Percentiles rank a stretch among this genome's conserved stretches.
These are phyloP conservation scores for Entomortierella beljakovae DNA, from an alignment of 192 early-diverging fungal species.

Conservation along the genomic window DNA sequence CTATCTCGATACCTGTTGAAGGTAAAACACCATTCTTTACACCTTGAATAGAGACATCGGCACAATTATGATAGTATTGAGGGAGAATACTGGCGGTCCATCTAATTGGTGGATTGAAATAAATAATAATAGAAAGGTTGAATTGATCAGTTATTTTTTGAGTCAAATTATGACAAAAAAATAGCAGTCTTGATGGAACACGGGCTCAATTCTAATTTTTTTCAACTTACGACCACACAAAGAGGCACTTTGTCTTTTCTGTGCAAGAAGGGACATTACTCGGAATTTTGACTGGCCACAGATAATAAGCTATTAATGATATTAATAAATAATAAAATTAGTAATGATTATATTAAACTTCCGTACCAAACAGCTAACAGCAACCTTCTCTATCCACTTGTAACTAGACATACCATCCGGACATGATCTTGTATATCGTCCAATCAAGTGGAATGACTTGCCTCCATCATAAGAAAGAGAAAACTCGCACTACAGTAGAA, in stretches of 20 bases:
- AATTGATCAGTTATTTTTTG: background rate
- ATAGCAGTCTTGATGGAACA: background rate
- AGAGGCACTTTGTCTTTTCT: slow-evolving; percentile 14
- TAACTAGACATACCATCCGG: slow-evolving; percentile 42
- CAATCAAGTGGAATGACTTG: slow-evolving; percentile 59
- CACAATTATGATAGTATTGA: slow-evolving; percentile 83
- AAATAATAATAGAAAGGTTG: background rate
- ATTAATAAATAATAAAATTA: too few relatives aligned
- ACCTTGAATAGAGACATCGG: slow-evolving; percentile 69
- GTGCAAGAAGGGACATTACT: slow-evolving; percentile 27
- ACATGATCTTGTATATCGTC: slow-evolving; percentile 33
- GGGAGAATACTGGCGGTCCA: slow-evolving; percentile 71
- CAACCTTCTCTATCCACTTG: too few relatives aligned
- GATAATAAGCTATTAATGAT: slow-evolving; percentile 4
- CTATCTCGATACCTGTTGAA: slow-evolving; percentile 16
- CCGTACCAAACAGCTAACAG: background rate
- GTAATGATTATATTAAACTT: too few relatives aligned
- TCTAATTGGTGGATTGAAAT: slow-evolving; percentile 9
- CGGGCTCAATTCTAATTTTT: background rate
- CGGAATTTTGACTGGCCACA: slow-evolving; percentile 40
- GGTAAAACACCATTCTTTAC: slow-evolving; percentile 28
- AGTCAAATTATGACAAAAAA: too few relatives aligned
- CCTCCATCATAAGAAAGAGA: slow-evolving; percentile 70
- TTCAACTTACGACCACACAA: slow-evolving; percentile 55
- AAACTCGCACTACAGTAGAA: slow-evolving; percentile 73